Base-by-base conservation (phyloP, 1,284 basidiomycete genomes). In the Thecaphora frezii region DNA sequence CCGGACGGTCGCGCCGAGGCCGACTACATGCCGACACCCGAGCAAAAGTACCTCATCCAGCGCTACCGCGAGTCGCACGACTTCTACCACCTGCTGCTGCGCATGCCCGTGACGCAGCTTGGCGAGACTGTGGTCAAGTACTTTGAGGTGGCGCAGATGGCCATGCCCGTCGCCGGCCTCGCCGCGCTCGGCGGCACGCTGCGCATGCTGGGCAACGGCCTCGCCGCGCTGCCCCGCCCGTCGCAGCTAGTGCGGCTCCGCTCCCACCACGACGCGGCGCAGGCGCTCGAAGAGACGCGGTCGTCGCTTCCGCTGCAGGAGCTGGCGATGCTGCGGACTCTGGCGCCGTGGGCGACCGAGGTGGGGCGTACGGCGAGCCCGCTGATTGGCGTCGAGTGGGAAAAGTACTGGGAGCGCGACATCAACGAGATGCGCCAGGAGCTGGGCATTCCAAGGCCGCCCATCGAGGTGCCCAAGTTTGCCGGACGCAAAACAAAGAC, bases 61-160 rank as follows among this genome's bases (percentile, higher is more conserved):
- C 88, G 96, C 41, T 98, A 98, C 79, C 89, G 96, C 37, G 93
- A 99, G 82, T 94, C 90, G 67, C 94, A 97, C 81, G 76, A 97
- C 81, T 88, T 96, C 73, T 96, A 96, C 79, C 94, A 97, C 76
- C 88, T 90, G 58, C 85, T 97, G 51, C 87, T 88, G 79, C 86
- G 86, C 56, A 85, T 97, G 24, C 93, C 92, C 0, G 91, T 97
- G 48, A 89, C 88, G 56, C 88, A 94, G 69, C 86, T 90, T 50
- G 91, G 89, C 51, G 96, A 98, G 80, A 85, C 97, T n/a, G 89
- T 93, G 1, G 86, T 98, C 79, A 98, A 99, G 80, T 89, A 87
- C 68, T 93, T 98, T 76, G 94, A 98, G 80, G 89, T 93, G 67
- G 86, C 90, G 22, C 97, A 98, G 80, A 86, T 97, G 78, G 87